A percentile compares a stretch with the other conserved stretches of the same genome.
Conservation (phyloP, 306 rosid species). For the Luffa aegyptiaca region DNA sequence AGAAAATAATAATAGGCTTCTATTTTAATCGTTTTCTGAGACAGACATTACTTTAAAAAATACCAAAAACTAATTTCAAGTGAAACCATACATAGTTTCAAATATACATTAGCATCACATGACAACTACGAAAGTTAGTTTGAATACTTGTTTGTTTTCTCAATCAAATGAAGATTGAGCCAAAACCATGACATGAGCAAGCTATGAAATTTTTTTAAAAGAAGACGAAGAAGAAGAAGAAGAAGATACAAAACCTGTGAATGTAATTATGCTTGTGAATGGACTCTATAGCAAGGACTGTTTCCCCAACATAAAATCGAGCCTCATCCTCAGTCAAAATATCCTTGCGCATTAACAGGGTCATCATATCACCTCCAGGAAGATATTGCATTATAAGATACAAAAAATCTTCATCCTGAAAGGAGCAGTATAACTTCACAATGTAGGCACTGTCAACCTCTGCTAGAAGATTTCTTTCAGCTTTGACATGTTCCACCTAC, state of each 20-base stretch:
- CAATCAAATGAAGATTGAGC: not conserved
- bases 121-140: not conserved
- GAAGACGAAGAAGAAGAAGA: not conserved
- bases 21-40: not conserved
- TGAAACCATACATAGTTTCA: not conserved
- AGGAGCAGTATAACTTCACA: constrained; percentile 80
- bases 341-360: constrained; percentile 79
- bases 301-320: constrained; percentile 73
- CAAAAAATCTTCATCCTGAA: constrained; percentile 77
- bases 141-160: not conserved
- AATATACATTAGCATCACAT: not conserved
- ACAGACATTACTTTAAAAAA: not conserved
- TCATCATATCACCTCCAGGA: constrained; percentile 96
- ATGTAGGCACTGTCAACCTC: constrained; percentile 84
- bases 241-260: constrained; percentile 42
- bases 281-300: constrained; percentile 85
- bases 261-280: constrained; percentile 82
- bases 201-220: not conserved
- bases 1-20: not conserved
- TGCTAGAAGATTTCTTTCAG: constrained; percentile 85
- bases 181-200: not conserved
- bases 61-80: not conserved
- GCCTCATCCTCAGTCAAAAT: constrained; percentile 70
- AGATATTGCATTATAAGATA: constrained; percentile 91
- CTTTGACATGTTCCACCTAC: constrained; percentile 91